phyloP scores from a whole-genome alignment of 148 eudicot species.

The Rhododendron mucronatum region DNA sequence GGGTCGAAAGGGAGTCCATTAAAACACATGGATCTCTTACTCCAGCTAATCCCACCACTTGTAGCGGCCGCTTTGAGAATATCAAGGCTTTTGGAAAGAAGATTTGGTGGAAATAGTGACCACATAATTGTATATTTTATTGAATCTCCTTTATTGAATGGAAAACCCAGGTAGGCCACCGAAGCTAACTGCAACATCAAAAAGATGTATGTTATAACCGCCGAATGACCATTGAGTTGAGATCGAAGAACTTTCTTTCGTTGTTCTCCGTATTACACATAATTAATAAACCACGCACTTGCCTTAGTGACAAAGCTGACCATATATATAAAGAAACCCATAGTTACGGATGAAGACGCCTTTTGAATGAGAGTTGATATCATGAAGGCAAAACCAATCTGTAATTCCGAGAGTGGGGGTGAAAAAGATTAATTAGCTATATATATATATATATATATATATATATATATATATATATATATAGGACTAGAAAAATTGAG shows the following conservation, averaged over 20 bases:
- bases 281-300: background rate
- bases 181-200: constrained; percentile 54
- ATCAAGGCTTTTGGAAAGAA: constrained; percentile 45
- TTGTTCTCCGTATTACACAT: too few species aligned
- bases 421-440: background rate
- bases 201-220: constrained; percentile 7
- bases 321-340: constrained; percentile 57
- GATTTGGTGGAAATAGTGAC: constrained; percentile 65
- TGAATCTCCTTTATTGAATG: constrained; percentile 26
- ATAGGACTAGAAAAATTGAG: background rate
- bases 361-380: constrained; percentile 54
- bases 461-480: too few species aligned
- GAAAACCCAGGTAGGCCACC: constrained; percentile 41
- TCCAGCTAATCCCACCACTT: constrained; percentile 66
- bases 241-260: background rate
- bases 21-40: constrained; percentile 18
- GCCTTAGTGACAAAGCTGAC: constrained; percentile 60
- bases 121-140: constrained; percentile 25
- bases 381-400: constrained; percentile 67
- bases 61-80: constrained; percentile 41
- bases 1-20: background rate
- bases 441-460: too few species aligned
- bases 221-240: background rate
- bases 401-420: constrained; percentile 15
- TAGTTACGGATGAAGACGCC: constrained; percentile 49